Evolutionary conservation across 352 stramenopile species (phyloP), one percentile per base, ranked within the genome.

Genomic region (Elongisporangium senticosum): DNA sequence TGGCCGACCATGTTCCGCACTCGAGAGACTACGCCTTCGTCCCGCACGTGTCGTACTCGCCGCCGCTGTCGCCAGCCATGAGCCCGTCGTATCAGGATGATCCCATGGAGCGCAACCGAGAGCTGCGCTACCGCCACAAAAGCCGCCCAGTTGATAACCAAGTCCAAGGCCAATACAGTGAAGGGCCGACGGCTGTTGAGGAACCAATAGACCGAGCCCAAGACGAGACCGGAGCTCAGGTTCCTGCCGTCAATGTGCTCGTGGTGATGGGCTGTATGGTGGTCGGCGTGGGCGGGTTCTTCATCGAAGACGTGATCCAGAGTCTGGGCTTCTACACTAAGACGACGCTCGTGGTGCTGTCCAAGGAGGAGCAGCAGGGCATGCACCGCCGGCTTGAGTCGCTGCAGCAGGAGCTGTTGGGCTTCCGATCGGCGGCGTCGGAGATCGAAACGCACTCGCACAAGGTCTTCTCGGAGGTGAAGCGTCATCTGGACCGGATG

Each of bases 391-490:
- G 80, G 3, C 60, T 90, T 1, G 69, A 72, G 21, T 20, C 56
- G 47, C 65, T 90, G n/a, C 78, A 90, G 43, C 61, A 71, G 2
- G 75, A 89, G 39, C 63, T 89, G 15, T 65, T 64, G 14, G 64
- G 55, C 14, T 90, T 89, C 37, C 78, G 73, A 0, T 53, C 61
- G 5, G 77, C 75, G 5, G 73, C 73, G 11, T 72, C 66, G 0
- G 65, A 83, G 39, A 88, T 90, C 17, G 77, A 88, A 52, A 50
- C 60, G 13, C 69, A 86, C 39, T 84, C 79, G 10, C 69, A 84
- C n/a, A 69, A 59, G 2, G 76, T 83, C 50, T 74, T 89, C 37
- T 62, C 74, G 2, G 77, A 88, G 22, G 58, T 89, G 58, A 64
- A 70, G 5, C 47, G 56, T 4, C 67, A 87, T 48, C 67, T 87